Percentiles rank a stretch among this genome's conserved stretches.
phyloP scores from a whole-genome alignment of 805 yeast species.

The Brettanomyces nanus region DNA sequence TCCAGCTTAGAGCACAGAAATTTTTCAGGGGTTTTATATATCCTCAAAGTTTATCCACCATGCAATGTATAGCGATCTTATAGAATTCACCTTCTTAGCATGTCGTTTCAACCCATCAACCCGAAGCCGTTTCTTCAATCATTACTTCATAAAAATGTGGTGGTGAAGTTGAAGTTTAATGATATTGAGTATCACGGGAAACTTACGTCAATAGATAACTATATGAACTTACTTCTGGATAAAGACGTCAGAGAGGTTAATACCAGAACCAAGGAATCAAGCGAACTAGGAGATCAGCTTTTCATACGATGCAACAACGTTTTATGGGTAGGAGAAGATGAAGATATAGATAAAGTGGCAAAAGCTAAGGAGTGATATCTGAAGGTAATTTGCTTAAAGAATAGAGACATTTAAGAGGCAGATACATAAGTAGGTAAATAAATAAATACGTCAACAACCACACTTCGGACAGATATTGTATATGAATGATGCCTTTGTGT shows the following conservation, averaged over 20 bases:
- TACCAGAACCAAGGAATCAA: slow-evolving; percentile 35
- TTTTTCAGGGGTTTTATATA: too few species aligned
- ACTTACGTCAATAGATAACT: slow-evolving; percentile 75
- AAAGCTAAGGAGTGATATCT: slow-evolving; percentile 6
- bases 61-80: too few species aligned
- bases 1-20: too few species aligned
- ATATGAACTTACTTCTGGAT: slow-evolving; percentile 80
- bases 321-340: slow-evolving; percentile 57
- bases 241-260: slow-evolving; percentile 39
- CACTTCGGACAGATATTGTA: too few species aligned
- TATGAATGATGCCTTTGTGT: too few species aligned
- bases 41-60: too few species aligned
- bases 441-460: too few species aligned
- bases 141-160: slow-evolving; percentile 59
- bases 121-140: slow-evolving; percentile 87
- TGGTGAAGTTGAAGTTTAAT: slow-evolving; percentile 85
- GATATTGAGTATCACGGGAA: slow-evolving; percentile 79
- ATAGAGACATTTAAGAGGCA: neutral
- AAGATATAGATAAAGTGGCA: slow-evolving; percentile 33
- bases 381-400: neutral
- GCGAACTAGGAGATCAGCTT: slow-evolving; percentile 40
- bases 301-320: slow-evolving; percentile 90
- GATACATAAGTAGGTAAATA: neutral
- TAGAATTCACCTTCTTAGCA: too few species aligned
- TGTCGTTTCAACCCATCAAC: slow-evolving; percentile 57